Percentiles rank a stretch among this genome's conserved stretches.
These are phyloP conservation scores for Xylariaceae sp. DNA, from an alignment of 2,329 filamentous ascomycete species.

Conservation along the genomic window DNA sequence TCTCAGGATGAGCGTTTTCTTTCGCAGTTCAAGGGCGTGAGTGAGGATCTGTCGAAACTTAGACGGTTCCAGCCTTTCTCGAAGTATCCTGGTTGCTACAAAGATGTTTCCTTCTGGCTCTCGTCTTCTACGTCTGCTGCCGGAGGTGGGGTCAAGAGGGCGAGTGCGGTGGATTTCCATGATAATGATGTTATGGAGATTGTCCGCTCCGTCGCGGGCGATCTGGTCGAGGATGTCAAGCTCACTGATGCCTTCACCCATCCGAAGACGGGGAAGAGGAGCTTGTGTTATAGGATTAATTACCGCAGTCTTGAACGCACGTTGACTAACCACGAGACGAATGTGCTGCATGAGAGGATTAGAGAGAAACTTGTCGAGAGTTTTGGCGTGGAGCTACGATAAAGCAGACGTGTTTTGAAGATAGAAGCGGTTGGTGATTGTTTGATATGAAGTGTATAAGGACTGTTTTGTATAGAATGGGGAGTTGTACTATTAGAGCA, in stretches of 20 bases:
- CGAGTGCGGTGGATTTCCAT: constrained; percentile 59
- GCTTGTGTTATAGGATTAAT: constrained; percentile 87
- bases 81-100: constrained; percentile 82
- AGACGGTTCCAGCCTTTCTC: constrained; percentile 80
- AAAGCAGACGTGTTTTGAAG: constrained; percentile 6
- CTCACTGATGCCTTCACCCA: constrained; percentile 85
- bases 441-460: no score
- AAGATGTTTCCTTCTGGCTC: constrained; percentile 95
- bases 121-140: constrained; percentile 40
- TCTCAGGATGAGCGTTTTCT: constrained; percentile 80
- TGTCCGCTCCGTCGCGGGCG: constrained; percentile 75
- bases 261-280: constrained; percentile 76
- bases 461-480: no score
- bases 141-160: constrained; percentile 39
- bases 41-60: constrained; percentile 45
- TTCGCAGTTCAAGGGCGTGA: constrained; percentile 71
- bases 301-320: constrained; percentile 92
- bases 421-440: not conserved
- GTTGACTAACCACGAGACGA: constrained; percentile 77
- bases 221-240: constrained; percentile 81
- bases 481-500: no score
- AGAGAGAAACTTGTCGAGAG: constrained; percentile 60
- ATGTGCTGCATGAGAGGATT: constrained; percentile 69
- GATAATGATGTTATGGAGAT: constrained; percentile 98
- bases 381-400: constrained; percentile 77